Evolutionary conservation across 2,329 filamentous ascomycete genomes (phyloP).

Genomic region (Ophiostoma tasmaniense): DNA sequence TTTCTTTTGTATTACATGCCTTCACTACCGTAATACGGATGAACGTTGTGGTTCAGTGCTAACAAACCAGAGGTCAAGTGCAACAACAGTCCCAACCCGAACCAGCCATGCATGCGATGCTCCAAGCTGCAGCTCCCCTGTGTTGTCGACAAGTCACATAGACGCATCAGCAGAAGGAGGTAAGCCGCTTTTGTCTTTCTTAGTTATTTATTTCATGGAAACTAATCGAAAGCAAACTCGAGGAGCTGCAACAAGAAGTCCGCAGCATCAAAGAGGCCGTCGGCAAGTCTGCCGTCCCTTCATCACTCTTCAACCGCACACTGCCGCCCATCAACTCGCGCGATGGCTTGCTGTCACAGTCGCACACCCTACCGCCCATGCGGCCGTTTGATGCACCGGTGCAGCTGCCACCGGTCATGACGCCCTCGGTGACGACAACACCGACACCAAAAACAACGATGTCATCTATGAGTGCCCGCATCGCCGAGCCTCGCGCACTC

Average conservation of each 20-base stretch:
- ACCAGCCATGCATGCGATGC: constrained; percentile 21
- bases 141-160: constrained; percentile 22
- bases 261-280: constrained; percentile 47
- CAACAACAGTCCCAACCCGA: constrained; percentile 19
- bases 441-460: constrained; percentile 19
- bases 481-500: constrained; percentile 35
- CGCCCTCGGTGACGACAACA: constrained; percentile 19
- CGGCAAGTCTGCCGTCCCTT: constrained; percentile 21
- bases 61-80: constrained; percentile 22
- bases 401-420: constrained; percentile 19
- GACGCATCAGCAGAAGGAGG: constrained; percentile 22
- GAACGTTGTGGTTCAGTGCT: background rate
- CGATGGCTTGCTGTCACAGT: constrained; percentile 18
- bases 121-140: constrained; percentile 21
- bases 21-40: background rate
- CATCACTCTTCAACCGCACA: constrained; percentile 20
- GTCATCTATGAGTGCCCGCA: constrained; percentile 4
- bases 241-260: constrained; percentile 47
- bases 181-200: constrained; percentile 3
- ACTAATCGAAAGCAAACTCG: constrained; percentile 38
- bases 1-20: background rate
- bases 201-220: background rate
- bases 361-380: constrained; percentile 19
- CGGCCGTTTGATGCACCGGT: constrained; percentile 19
- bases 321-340: constrained; percentile 19